Evolutionary conservation across 495 filamentous ascomycete genomes (phyloP), one percentile per base, ranked within the genome.

Genomic region (Xylaria venustula): DNA sequence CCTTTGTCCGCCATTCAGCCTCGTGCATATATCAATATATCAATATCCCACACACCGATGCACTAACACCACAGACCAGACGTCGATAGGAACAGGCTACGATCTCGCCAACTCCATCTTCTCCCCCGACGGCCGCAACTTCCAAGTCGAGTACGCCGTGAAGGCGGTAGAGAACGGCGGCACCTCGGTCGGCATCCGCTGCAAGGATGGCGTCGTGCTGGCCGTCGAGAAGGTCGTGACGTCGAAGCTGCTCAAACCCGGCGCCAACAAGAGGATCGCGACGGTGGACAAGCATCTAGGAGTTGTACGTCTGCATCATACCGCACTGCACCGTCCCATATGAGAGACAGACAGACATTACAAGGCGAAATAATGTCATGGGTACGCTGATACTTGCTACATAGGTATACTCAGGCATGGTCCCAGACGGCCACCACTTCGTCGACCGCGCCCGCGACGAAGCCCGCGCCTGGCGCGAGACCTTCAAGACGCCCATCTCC

Each of bases 101-200:
- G 94, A 98, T 85, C 90, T 98, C 72, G 90, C 90, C 68, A 98
- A 98, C 84, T 98, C 95, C 68, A 93, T 97, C 78, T 98, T 97
- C 82, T 97, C 93, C 36, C 94, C 94, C 58, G 94, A 98, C 81
- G 94, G 94, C 75, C 88, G 94, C 65, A 98, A 98, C 78, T 98
- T 98, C 75, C 94, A 98, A 77, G 94, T 98, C 73, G 94, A 98
- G 82, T 98, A 98, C 78, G 94, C 94, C 60, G 87, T 94, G 58
- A 98, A 98, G 82, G 94, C 94, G 61, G 94, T 98, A 51, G 94
- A 98, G 80, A 98, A 96, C 71, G 94, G 95, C 61, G 93, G 94
- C 69, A 98, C 94, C 26, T 92, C 91, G 51, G 86, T 98, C 79
- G 94, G 94, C 65, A 96, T 98, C 76, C 83, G 93, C 69, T 97